A percentile compares a stretch with the other conserved stretches of the same genome.
Conservation (phyloP, 176 grass and related monocot species). For the Triticum monococcum region DNA sequence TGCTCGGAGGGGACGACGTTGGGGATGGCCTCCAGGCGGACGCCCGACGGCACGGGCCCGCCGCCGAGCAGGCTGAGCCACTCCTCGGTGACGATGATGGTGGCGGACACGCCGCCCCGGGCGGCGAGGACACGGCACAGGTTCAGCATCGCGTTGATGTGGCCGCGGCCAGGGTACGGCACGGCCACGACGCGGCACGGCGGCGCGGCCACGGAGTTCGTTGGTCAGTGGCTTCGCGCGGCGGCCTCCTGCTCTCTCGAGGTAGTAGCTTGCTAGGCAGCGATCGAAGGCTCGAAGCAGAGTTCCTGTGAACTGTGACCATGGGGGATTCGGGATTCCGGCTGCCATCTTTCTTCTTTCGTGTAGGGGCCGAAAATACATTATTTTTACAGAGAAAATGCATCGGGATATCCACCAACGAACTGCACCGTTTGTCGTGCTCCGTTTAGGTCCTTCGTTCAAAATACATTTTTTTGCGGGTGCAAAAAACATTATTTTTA, state of each 20-base stretch:
- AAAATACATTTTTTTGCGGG: too few relatives aligned
- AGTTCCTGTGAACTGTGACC: not conserved
- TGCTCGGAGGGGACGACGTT: too few relatives aligned
- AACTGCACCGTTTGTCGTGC: not conserved
- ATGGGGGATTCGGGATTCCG: not conserved
- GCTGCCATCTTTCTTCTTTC: not conserved
- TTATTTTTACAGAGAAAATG: too few relatives aligned
- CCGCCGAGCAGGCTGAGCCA: conserved; percentile 49
- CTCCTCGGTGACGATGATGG: conserved; percentile 44
- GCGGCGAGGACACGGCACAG: conserved; percentile 50
- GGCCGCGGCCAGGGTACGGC: conserved; percentile 59
- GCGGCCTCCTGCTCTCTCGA: not conserved
- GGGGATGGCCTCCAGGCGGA: too few relatives aligned
- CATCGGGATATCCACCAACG: too few relatives aligned
- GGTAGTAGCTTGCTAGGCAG: not conserved
- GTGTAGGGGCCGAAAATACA: too few relatives aligned
- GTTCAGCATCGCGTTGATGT: conserved; percentile 72
- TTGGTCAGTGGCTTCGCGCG: not conserved
- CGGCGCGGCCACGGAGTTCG: not conserved
- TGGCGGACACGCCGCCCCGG: conserved; percentile 23
- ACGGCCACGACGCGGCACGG: conserved; percentile 45
- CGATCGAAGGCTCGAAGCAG: not conserved
- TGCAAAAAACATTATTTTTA: too few relatives aligned
- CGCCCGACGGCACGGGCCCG: too few relatives aligned
- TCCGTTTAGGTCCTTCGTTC: too few relatives aligned